phyloP scores from a whole-genome alignment of 208 protist genomes.

The Naegleria gruberi region DNA sequence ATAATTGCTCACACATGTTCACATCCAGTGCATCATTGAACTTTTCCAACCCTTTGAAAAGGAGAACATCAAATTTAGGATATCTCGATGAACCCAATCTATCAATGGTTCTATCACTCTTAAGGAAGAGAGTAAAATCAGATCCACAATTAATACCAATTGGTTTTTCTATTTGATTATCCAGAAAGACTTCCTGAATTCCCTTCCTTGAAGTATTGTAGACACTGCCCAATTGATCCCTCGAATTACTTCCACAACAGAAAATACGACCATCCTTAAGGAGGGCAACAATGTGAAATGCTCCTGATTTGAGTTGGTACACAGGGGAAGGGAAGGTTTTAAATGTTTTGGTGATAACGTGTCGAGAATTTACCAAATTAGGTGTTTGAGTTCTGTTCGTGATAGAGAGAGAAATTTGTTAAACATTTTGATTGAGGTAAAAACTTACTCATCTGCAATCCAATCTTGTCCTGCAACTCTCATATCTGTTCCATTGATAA shows the following conservation, averaged over 20 bases:
- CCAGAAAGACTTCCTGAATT: background rate
- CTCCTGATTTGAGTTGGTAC: background rate
- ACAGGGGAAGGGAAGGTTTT: background rate
- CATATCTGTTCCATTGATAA: background rate
- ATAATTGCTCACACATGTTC: background rate
- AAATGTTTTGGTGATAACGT: background rate
- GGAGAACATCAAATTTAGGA: background rate
- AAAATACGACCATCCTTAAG: background rate
- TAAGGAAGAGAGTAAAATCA: background rate
- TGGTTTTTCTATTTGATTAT: background rate
- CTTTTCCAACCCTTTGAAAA: background rate
- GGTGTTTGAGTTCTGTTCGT: background rate
- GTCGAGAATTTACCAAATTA: background rate
- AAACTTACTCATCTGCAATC: background rate
- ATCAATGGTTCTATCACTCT: background rate
- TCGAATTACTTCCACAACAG: background rate
- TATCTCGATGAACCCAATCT: background rate
- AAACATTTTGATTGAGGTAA: background rate
- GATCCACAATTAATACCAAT: background rate
- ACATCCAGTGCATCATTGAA: background rate
- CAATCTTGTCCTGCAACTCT: background rate
- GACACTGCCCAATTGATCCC: background rate
- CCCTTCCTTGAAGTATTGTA: background rate
- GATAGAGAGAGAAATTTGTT: background rate
- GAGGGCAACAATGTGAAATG: background rate